Percentiles rank a stretch among this genome's conserved stretches.
phyloP scores from a whole-genome alignment of 1,284 basidiomycete genomes.

The Leccinum solheimii region DNA sequence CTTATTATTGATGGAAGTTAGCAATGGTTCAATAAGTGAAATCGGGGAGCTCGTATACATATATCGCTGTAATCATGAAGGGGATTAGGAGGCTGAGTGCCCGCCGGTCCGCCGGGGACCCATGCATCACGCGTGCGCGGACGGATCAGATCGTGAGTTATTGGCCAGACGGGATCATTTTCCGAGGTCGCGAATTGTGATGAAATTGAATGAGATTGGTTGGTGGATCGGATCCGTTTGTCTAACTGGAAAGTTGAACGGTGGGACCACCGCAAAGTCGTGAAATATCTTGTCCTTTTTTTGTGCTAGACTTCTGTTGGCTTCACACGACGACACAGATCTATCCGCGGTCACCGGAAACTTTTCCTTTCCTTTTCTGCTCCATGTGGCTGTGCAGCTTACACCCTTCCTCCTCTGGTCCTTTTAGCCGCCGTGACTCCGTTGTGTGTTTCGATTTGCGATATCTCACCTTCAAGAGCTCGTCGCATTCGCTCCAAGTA shows the following conservation, averaged over 20 bases:
- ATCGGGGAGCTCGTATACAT: background rate
- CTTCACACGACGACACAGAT: background rate
- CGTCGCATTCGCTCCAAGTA: background rate
- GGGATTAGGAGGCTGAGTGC: background rate
- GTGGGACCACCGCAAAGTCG: background rate
- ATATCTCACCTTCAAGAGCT: background rate
- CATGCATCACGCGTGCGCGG: too few relatives aligned
- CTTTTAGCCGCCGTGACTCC: background rate
- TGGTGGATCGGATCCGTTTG: background rate
- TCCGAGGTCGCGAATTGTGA: background rate
- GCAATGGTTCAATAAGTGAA: slow-evolving; percentile 1
- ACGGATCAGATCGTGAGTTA: background rate
- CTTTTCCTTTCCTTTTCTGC: background rate
- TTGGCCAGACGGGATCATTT: background rate
- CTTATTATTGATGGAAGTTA: background rate
- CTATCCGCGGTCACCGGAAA: background rate
- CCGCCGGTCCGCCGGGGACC: background rate
- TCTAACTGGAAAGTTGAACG: background rate
- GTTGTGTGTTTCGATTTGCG: background rate
- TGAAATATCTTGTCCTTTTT: background rate
- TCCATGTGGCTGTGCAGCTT: background rate
- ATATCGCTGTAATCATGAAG: background rate
- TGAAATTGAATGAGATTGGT: background rate
- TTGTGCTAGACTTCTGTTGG: background rate
- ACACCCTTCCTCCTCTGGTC: background rate